phyloP scores from a whole-genome alignment of 768 basidiomycete species.

The Podaxis carcinomalis region DNA sequence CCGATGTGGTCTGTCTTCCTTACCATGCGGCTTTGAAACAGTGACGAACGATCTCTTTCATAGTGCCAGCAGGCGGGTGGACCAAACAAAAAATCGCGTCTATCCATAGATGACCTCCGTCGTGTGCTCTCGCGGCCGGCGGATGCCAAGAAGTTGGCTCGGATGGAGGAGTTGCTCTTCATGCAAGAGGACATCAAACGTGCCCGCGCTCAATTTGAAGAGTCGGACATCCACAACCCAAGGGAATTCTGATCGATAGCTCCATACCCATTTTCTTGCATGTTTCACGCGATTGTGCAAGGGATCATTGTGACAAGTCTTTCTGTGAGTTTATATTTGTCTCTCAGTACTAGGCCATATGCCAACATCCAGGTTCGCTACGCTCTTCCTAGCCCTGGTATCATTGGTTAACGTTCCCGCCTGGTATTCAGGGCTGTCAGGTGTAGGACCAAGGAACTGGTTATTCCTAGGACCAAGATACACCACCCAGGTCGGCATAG shows the following conservation, averaged over 20 bases:
- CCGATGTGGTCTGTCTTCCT: slow-evolving; percentile 69
- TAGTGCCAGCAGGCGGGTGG: slow-evolving; percentile 76
- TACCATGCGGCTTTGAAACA: slow-evolving; percentile 7
- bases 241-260: slow-evolving; percentile 35
- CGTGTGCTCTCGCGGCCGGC: slow-evolving; percentile 76
- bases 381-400: not conserved
- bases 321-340: not conserved
- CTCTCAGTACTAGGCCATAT: not conserved
- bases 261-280: not conserved
- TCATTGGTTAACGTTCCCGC: not conserved
- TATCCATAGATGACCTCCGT: slow-evolving; percentile 84
- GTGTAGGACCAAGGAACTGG: not conserved
- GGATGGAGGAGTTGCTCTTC: slow-evolving; percentile 88
- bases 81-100: slow-evolving; percentile 63
- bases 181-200: slow-evolving; percentile 95
- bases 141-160: slow-evolving; percentile 89
- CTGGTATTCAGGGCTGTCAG: not conserved
- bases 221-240: slow-evolving; percentile 37
- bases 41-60: slow-evolving; percentile 10
- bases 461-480: not conserved
- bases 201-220: slow-evolving; percentile 74
- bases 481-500: not conserved
- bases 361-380: not conserved
- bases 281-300: not conserved
- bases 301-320: not conserved